Evolutionary conservation across 2,329 filamentous ascomycete species (phyloP).

Genomic region (Metarhizium brunneum): DNA sequence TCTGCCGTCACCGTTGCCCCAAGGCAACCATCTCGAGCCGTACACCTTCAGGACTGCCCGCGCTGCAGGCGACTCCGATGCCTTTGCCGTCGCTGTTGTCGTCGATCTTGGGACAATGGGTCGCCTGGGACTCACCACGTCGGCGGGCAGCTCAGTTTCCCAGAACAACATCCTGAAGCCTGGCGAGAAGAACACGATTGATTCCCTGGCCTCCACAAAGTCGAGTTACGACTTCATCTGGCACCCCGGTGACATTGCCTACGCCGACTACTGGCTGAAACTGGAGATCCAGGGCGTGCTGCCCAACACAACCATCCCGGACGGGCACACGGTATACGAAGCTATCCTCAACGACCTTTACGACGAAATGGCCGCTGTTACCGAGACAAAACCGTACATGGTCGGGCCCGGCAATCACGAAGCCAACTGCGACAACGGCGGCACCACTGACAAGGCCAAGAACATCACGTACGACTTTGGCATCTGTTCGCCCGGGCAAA

Average conservation of each 20-base stretch:
- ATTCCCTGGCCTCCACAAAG: conserved; percentile 36
- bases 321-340: no score
- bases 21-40: not conserved
- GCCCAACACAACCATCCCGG: conserved; percentile 14
- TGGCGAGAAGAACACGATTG: conserved; percentile 48
- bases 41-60: not conserved
- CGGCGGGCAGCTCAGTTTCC: not conserved
- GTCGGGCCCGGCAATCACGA: no score
- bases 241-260: conserved; percentile 45
- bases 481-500: no score
- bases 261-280: conserved; percentile 46
- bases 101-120: conserved; percentile 9
- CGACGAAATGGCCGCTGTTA: no score
- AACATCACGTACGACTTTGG: no score
- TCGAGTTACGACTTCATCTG: conserved; percentile 45
- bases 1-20: not conserved
- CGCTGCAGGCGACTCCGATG: no score
- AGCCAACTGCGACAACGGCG: no score
- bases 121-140: conserved; percentile 5
- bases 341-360: no score
- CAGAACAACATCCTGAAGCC: conserved; percentile 13
- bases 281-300: conserved; percentile 16
- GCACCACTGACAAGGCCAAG: no score
- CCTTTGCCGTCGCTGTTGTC: conserved; percentile 2
- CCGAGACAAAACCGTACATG: no score